Conservation (phyloP, 768 basidiomycete species). For the Xerocomellus chrysenteron region DNA sequence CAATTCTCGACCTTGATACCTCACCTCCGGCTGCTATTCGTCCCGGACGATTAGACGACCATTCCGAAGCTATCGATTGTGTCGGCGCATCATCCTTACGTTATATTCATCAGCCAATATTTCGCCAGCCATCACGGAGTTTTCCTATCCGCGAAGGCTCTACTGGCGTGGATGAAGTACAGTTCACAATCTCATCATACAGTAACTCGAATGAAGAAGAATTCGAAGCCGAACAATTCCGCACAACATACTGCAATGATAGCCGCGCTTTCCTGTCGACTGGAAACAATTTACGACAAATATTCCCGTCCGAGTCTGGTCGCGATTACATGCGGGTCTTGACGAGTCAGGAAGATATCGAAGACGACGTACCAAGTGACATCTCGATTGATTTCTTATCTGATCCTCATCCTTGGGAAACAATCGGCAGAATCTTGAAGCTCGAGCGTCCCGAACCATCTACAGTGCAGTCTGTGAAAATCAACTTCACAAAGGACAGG, state of each 20-base stretch:
- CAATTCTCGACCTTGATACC: slow-evolving; percentile 23
- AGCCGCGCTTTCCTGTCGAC: not conserved
- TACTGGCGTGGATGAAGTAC: not conserved
- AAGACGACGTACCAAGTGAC: not conserved
- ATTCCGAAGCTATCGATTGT: not conserved
- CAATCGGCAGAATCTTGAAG: slow-evolving; percentile 29
- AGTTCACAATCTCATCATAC: not conserved
- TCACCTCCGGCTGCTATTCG: slow-evolving; percentile 15
- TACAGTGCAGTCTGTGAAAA: not conserved
- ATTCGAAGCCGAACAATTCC: not conserved
- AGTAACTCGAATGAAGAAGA: not conserved
- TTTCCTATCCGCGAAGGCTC: not conserved
- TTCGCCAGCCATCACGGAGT: not conserved
- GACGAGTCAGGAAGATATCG: not conserved
- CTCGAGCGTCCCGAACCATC: slow-evolving; percentile 7
- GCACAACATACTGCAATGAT: not conserved
- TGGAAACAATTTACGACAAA: not conserved
- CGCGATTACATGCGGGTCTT: not conserved
- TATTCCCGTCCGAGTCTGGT: not conserved
- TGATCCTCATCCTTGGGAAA: slow-evolving; percentile 33
- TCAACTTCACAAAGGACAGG: slow-evolving; percentile 23
- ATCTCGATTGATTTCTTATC: slow-evolving; percentile 26
- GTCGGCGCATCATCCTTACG: not conserved
- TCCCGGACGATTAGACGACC: not conserved
- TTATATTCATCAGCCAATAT: not conserved